These are phyloP conservation scores for Alternaria conjuncta DNA, from an alignment of 2,329 filamentous ascomycete genomes.

Conservation along the genomic window DNA sequence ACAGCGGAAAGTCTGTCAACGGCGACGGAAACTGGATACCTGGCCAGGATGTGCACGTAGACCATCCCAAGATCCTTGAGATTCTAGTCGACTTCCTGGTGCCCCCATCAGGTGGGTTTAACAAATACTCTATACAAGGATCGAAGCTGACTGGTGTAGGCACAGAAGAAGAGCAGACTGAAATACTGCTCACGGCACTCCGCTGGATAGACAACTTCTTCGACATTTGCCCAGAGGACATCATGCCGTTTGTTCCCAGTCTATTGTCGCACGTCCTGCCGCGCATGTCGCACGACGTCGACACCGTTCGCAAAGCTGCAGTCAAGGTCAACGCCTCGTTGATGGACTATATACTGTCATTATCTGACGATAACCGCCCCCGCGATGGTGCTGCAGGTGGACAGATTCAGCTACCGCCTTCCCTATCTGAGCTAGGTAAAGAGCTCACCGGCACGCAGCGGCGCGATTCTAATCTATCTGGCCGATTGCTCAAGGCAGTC, in stretches of 20 bases:
- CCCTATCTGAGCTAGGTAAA: constrained; percentile 48
- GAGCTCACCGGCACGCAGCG: constrained; percentile 51
- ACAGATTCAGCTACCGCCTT: constrained; percentile 52
- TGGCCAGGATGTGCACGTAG: constrained; percentile 93
- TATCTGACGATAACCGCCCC: constrained; percentile 68
- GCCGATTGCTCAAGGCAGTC: constrained; percentile 42
- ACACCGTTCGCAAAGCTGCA: constrained; percentile 86
- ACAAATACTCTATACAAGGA: accelerated
- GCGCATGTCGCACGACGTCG: constrained; percentile 89
- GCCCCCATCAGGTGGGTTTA: constrained; percentile 62
- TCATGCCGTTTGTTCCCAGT: constrained; percentile 91
- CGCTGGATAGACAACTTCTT: constrained; percentile 97
- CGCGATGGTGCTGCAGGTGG: constrained; percentile 51
- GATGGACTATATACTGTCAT: constrained; percentile 91
- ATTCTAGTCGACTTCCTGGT: constrained; percentile 91
- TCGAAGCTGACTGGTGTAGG: constrained; percentile 28
- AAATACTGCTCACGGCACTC: constrained; percentile 87
- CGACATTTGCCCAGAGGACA: constrained; percentile 96
- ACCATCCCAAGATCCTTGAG: constrained; percentile 88
- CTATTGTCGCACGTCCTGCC: constrained; percentile 91
- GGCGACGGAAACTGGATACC: constrained; percentile 95
- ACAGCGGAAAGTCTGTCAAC: constrained; percentile 51
- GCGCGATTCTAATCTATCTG: constrained; percentile 48
- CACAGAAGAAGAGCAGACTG: constrained; percentile 70
- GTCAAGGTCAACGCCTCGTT: constrained; percentile 87